Base-by-base conservation (phyloP, 192 early-diverging fungal species). In the Geranomyces variabilis region DNA sequence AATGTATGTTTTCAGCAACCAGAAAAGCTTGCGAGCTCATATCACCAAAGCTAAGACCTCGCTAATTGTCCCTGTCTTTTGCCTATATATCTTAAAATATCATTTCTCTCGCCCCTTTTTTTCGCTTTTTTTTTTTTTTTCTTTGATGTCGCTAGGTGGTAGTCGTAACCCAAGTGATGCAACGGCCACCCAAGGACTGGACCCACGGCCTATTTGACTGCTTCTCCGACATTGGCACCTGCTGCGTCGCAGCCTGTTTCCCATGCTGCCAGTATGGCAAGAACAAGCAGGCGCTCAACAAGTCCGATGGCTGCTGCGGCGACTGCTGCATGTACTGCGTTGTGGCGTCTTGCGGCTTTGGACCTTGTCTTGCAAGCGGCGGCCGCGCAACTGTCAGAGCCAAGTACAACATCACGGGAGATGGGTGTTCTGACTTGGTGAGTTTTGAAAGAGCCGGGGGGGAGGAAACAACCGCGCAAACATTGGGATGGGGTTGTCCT, bases 161-260 rank as follows among this genome's bases (percentile, higher is more conserved):
- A 6, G 73, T 75, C n/a, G 73, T 75, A 1, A 75, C 73, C 19
- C 73, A 75, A 69, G 73, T 75, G 1, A 66, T 75, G 21, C 73
- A 75, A 53, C 73, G 73, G 41, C 73, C 73, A 7, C 74, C 74
- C 13, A 69, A 71, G 24, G 73, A 79, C 53, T 76, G 75, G 75
- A 53, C 75, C 13, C 19, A 51, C 57, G 64, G 68, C 15, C 73
- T 79, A 13, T 72, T 79, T 46, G 67, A 62, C 31, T 79, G 77
- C 45, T 79, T 75, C 49, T 68, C 55, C 26, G 77, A 79, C 51
- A 21, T 46, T 46, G 69, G 53, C 33, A 71, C 67, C 13, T 79
- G 77, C 61, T 75, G 63, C 68, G 34, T 56, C 30, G 67, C 72
- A 30, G 22, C 13, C 22, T 72, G 22, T 30, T 46, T 49, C 61